phyloP scores from a whole-genome alignment of 1,139 yeast species.

The Yamadazyma atlantica region DNA sequence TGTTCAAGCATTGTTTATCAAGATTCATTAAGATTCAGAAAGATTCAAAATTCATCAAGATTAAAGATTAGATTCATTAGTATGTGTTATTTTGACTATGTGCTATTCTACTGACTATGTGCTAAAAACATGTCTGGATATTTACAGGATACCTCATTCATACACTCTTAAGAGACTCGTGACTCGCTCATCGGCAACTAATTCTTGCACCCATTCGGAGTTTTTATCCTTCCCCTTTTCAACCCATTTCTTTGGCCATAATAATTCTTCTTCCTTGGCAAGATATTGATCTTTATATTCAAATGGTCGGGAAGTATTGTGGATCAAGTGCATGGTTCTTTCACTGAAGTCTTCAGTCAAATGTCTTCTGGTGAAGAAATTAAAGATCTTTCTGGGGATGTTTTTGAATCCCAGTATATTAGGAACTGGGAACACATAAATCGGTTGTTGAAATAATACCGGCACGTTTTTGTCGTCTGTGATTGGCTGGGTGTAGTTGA shows the following conservation, averaged over 20 bases:
- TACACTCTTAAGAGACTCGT: conserved; percentile 56
- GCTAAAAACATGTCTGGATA: too few relatives aligned
- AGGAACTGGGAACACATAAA: conserved; percentile 70
- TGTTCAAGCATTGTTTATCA: too few relatives aligned
- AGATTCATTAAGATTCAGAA: too few relatives aligned
- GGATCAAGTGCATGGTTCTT: conserved; percentile 59
- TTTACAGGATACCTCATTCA: conserved; percentile 17
- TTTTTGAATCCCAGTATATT: conserved; percentile 76
- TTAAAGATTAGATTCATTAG: too few relatives aligned
- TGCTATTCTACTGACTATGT: too few relatives aligned
- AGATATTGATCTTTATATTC: conserved; percentile 51
- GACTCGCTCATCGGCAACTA: conserved; percentile 69
- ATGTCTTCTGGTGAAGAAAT: conserved; percentile 72
- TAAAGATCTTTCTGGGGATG: conserved; percentile 71
- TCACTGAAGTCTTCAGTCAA: conserved; percentile 72
- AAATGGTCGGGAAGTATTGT: conserved; percentile 57
- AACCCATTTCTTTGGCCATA: conserved; percentile 92
- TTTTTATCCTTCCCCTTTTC: conserved; percentile 63
- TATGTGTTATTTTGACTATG: too few relatives aligned
- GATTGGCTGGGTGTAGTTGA: conserved; percentile 28
- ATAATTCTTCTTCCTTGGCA: conserved; percentile 71
- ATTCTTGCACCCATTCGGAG: conserved; percentile 88
- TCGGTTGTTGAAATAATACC: conserved; percentile 69
- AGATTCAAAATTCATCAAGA: too few relatives aligned
- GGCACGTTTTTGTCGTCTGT: conserved; percentile 47